Percentiles rank a stretch among this genome's conserved stretches.
Conservation (phyloP, 129 eudicot species). For the Pseudognaphalium luteoalbum region DNA sequence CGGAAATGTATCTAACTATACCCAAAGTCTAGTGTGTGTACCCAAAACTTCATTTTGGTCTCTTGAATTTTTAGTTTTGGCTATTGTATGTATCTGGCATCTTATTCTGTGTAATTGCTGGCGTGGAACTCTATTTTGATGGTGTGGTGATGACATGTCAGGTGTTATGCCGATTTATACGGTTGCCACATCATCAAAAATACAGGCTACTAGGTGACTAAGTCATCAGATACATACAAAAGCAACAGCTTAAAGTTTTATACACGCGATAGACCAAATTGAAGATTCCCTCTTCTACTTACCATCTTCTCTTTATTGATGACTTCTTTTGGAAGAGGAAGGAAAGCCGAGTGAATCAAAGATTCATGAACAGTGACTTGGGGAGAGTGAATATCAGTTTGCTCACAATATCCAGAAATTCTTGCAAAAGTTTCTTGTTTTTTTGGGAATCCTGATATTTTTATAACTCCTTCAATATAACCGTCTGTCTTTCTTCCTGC, state of each 20-base stretch:
- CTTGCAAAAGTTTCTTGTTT: slow-evolving; percentile 50
- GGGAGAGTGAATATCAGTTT: slow-evolving; percentile 57
- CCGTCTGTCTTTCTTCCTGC: slow-evolving; percentile 58
- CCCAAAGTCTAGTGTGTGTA: not conserved
- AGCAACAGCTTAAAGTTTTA: too few species aligned
- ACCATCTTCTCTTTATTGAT: slow-evolving; percentile 36
- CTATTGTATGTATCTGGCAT: too few species aligned
- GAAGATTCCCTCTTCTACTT: not conserved
- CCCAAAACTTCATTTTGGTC: not conserved
- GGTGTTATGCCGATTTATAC: too few species aligned
- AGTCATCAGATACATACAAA: too few species aligned
- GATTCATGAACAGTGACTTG: slow-evolving; percentile 51
- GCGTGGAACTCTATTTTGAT: too few species aligned
- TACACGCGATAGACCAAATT: too few species aligned
- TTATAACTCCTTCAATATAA: slow-evolving; percentile 49
- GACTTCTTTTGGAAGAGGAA: slow-evolving; percentile 43
- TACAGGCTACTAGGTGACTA: too few species aligned
- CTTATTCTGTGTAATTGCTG: too few species aligned
- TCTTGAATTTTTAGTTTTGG: not conserved
- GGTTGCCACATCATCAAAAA: too few species aligned
- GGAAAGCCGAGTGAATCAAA: slow-evolving; percentile 45
- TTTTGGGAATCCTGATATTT: slow-evolving; percentile 52
- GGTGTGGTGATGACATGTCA: too few species aligned
- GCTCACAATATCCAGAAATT: slow-evolving; percentile 59
- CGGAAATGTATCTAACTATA: not conserved